A percentile compares a stretch with the other conserved stretches of the same genome.
Conservation (phyloP, 208 protist species). For the Entamoeba histolytica region DNA sequence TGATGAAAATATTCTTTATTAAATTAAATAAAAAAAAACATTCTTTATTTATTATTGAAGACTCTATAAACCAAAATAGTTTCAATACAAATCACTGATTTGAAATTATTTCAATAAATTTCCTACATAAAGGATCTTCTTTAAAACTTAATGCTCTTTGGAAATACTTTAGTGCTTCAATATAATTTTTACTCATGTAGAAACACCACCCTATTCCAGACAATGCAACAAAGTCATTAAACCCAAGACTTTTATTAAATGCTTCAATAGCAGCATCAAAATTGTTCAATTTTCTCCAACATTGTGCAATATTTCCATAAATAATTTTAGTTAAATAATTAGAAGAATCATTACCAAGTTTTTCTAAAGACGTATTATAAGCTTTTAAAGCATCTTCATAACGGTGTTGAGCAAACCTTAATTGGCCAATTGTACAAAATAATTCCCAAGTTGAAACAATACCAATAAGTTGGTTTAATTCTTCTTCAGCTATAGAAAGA, state of each 20-base stretch:
- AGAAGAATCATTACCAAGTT: neutral
- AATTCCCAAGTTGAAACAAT: neutral
- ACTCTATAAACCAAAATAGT: too few species aligned
- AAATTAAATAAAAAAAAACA: too few species aligned
- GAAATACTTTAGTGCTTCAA: too few species aligned
- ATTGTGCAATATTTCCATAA: neutral
- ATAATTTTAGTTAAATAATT: neutral
- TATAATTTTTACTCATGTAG: neutral
- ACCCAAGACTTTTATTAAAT: neutral
- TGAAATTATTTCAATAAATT: too few species aligned
- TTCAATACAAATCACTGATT: too few species aligned
- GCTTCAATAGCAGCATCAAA: neutral
- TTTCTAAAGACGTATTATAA: neutral
- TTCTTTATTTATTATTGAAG: too few species aligned
- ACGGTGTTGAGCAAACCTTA: neutral
- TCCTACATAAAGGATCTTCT: too few species aligned
- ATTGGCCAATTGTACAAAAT: neutral
- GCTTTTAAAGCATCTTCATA: neutral
- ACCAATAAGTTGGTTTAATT: neutral
- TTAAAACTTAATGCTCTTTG: too few species aligned
- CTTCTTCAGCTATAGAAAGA: neutral
- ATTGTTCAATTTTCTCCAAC: neutral
- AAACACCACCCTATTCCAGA: neutral
- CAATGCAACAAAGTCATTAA: neutral
- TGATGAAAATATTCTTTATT: too few species aligned